These are phyloP conservation scores for Rhodotorula babjevae DNA, from an alignment of 768 basidiomycete species.

Conservation along the genomic window DNA sequence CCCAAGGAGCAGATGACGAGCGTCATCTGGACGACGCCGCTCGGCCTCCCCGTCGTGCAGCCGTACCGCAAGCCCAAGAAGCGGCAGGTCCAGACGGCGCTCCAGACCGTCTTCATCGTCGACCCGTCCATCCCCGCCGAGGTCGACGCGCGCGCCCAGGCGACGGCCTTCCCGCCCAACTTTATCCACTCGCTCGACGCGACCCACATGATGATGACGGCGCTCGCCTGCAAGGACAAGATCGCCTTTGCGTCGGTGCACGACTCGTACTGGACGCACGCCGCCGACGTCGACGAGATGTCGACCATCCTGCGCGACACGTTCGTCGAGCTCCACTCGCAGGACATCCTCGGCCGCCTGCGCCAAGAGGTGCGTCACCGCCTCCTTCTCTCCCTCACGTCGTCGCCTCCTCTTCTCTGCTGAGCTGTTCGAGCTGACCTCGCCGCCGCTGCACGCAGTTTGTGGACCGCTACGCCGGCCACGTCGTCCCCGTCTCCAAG, in stretches of 20 bases:
- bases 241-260: constrained; percentile 93
- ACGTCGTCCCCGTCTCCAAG: constrained; percentile 41
- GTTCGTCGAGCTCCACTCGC: constrained; percentile 85
- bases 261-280: constrained; percentile 99
- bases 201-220: constrained; percentile 97
- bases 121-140: constrained; percentile 74
- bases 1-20: constrained; percentile 88
- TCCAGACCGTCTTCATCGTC: constrained; percentile 83
- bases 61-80: constrained; percentile 80
- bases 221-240: constrained; percentile 70
- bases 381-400: not conserved
- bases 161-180: constrained; percentile 96
- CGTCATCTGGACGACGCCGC: constrained; percentile 91
- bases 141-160: constrained; percentile 81
- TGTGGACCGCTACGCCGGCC: constrained; percentile 70
- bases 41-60: constrained; percentile 93
- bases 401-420: accelerated
- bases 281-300: constrained; percentile 79
- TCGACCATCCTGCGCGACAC: constrained; percentile 82
- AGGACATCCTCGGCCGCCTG: constrained; percentile 71
- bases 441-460: constrained; percentile 50
- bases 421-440: not conserved
- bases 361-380: constrained; percentile 61
- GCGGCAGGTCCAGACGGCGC: constrained; percentile 66
- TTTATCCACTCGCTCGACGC: constrained; percentile 97